phyloP scores from a whole-genome alignment of 2,329 filamentous ascomycete genomes.

The Bipolaris oryzae region DNA sequence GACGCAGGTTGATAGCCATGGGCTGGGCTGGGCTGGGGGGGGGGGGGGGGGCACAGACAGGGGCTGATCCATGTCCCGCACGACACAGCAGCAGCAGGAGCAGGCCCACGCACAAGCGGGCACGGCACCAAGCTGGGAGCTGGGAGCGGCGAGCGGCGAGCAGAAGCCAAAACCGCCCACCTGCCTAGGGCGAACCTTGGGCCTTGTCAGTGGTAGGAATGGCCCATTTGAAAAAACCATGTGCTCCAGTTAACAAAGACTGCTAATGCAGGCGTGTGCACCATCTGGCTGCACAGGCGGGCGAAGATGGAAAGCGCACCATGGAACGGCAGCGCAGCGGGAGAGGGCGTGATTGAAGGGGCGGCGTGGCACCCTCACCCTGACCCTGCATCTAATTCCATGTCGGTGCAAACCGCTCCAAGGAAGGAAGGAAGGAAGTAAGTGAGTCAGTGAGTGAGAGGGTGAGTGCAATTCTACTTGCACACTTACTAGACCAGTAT shows the following conservation, averaged over 20 bases:
- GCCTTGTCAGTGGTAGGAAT: not conserved
- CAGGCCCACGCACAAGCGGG: constrained; percentile 5
- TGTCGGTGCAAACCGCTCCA: not conserved
- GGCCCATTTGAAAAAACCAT: constrained; percentile 11
- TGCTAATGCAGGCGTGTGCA: too few species aligned
- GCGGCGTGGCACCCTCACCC: constrained; percentile 25
- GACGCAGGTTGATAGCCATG: not conserved
- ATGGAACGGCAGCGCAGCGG: not conserved
- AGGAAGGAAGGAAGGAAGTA: too few species aligned
- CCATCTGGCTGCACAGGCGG: too few species aligned
- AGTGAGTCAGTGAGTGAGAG: too few species aligned
- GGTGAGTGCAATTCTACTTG: too few species aligned
- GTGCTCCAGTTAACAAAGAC: not conserved
- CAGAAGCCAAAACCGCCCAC: constrained; percentile 22
- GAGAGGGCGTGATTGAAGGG: constrained; percentile 11
- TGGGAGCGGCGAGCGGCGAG: too few species aligned
- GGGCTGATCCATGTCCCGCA: constrained; percentile 16
- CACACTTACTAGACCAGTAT: too few species aligned
- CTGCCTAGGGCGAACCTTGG: constrained; percentile 13
- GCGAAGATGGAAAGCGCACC: too few species aligned
- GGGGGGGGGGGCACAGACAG: constrained; percentile 21
- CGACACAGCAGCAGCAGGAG: constrained; percentile 19
- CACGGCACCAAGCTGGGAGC: not conserved
- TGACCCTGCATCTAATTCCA: constrained; percentile 26
- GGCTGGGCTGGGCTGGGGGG: too few species aligned